Evolutionary conservation across 768 basidiomycete species (phyloP).

Genomic region (Crepidotus variabilis): DNA sequence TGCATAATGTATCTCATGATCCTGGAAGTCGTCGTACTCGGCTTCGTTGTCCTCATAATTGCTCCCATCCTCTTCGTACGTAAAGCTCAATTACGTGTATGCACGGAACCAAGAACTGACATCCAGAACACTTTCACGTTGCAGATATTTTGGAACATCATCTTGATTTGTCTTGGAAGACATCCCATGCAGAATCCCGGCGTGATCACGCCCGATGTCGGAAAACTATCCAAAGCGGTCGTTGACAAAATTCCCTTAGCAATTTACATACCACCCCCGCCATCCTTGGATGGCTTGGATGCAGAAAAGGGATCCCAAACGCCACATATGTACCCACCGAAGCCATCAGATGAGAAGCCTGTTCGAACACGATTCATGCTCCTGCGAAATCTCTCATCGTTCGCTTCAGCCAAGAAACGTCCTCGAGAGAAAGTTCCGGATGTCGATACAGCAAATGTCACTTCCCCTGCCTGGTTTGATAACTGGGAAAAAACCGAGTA

Average conservation of each 20-base stretch:
- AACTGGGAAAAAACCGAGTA: conserved; percentile 74
- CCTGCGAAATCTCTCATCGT: conserved; percentile 10
- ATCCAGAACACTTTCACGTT: neutral
- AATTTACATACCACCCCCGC: conserved; percentile 80
- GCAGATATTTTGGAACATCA: conserved; percentile 53
- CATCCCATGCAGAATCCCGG: conserved; percentile 74
- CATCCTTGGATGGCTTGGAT: conserved; percentile 37
- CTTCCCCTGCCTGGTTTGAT: conserved; percentile 62
- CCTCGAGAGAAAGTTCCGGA: conserved; percentile 4
- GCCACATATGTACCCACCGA: conserved; percentile 64
- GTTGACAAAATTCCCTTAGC: conserved; percentile 83
- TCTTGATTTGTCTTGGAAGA: conserved; percentile 75
- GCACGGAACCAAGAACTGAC: neutral
- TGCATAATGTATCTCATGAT: conserved; percentile 77
- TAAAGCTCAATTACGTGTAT: conserved; percentile 3
- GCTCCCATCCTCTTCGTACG: conserved; percentile 78
- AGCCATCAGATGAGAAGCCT: conserved; percentile 27
- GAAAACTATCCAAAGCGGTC: conserved; percentile 63
- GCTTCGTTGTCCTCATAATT: conserved; percentile 69
- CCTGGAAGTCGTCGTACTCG: conserved; percentile 67
- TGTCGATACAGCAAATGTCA: conserved; percentile 9
- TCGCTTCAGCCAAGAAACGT: conserved; percentile 9
- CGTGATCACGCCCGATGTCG: conserved; percentile 75
- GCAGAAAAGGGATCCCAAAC: conserved; percentile 36
- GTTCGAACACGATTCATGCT: conserved; percentile 13